These are phyloP conservation scores for Aureobasidium melanogenum DNA, from an alignment of 2,329 filamentous ascomycete genomes.

Conservation along the genomic window DNA sequence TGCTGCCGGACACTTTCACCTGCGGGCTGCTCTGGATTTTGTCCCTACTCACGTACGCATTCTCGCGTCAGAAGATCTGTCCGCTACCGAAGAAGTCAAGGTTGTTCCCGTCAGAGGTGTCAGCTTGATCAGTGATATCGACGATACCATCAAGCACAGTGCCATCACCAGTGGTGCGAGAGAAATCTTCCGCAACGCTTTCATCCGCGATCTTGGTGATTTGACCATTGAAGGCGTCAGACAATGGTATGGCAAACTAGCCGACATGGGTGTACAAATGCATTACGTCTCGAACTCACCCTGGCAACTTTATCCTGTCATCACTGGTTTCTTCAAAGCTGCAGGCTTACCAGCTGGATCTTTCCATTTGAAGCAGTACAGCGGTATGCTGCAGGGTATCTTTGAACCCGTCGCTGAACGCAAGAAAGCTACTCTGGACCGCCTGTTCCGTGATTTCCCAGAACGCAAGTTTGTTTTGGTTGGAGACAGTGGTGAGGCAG, in stretches of 20 bases:
- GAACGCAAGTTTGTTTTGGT: conserved; percentile 82
- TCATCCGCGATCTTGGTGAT: conserved; percentile 74
- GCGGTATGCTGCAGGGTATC: conserved; percentile 93
- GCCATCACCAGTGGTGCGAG: conserved; percentile 79
- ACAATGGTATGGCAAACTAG: conserved; percentile 78
- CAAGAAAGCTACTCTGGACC: conserved; percentile 81
- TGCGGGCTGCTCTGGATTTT: conserved; percentile 77
- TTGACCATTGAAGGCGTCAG: conserved; percentile 77
- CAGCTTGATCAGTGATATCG: conserved; percentile 93
- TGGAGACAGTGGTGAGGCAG: conserved; percentile 92
- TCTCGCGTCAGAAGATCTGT: conserved; percentile 75
- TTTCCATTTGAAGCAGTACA: conserved; percentile 92
- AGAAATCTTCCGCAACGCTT: conserved; percentile 94
- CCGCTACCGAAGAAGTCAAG: conserved; percentile 66
- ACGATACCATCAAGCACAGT: conserved; percentile 94
- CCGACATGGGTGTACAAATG: conserved; percentile 71
- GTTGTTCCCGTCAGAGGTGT: conserved; percentile 72
- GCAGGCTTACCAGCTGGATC: conserved; percentile 79
- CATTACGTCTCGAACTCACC: conserved; percentile 99
- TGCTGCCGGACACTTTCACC: conserved; percentile 77
- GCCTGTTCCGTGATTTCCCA: conserved; percentile 82
- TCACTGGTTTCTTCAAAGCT: conserved; percentile 74
- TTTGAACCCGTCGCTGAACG: conserved; percentile 95
- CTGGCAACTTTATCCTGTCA: conserved; percentile 90
- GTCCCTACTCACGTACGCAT: conserved; percentile 83